Percentiles rank a stretch among this genome's conserved stretches.
Conservation (phyloP, 306 rosid genomes). For the Quercus bicolor region DNA sequence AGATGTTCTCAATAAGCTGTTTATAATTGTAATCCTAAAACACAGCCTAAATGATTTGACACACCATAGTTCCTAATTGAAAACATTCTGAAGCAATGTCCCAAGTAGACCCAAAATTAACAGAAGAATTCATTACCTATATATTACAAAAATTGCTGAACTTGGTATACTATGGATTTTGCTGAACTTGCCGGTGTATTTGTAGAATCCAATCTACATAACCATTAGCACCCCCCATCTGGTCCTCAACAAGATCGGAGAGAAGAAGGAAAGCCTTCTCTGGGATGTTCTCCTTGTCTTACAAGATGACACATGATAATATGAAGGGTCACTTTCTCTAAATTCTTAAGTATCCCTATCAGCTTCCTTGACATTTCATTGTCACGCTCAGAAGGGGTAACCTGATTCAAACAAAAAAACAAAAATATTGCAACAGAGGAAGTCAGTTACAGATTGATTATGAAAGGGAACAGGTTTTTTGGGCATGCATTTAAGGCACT, state of each 20-base stretch:
- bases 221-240: conserved; percentile 72
- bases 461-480: background rate
- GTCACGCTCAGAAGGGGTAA: conserved; percentile 49
- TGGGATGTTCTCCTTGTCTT: conserved; percentile 98
- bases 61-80: background rate
- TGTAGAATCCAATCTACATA: conserved; percentile 92
- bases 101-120: background rate
- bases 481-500: background rate
- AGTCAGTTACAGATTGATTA: background rate
- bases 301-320: conserved; percentile 76
- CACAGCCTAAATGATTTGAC: background rate
- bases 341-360: conserved; percentile 52
- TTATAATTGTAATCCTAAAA: background rate
- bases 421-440: conserved; percentile 8
- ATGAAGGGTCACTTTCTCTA: conserved; percentile 62
- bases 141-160: background rate
- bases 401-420: conserved; percentile 44
- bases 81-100: background rate
- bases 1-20: background rate
- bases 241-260: conserved; percentile 90
- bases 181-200: conserved; percentile 87
- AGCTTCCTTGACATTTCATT: conserved; percentile 86
- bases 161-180: conserved; percentile 42
- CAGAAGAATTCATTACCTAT: background rate
- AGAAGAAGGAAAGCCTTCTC: conserved; percentile 85